Evolutionary conservation across 192 early-diverging fungal genomes (phyloP).

Genomic region (Umbelopsis isabellina): DNA sequence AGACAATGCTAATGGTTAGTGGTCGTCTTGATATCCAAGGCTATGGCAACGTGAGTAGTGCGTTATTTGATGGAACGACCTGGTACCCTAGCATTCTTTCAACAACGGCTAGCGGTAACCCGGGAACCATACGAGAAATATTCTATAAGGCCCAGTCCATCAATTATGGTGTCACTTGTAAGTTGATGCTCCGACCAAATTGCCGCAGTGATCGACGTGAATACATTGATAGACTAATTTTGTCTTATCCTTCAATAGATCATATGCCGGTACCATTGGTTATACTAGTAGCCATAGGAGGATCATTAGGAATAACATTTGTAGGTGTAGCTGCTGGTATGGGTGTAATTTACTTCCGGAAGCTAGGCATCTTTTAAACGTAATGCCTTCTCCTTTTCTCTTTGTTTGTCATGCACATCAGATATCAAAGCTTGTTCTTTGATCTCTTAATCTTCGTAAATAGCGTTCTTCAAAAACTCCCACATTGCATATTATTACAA

Average conservation of each 20-base stretch:
- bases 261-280: slow-evolving; percentile 60
- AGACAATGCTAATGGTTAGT: slow-evolving; percentile 45
- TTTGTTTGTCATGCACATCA: no score
- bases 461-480: no score
- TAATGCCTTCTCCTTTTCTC: no score
- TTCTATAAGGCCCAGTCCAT: slow-evolving; percentile 26
- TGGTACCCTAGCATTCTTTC: slow-evolving; percentile 50
- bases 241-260: slow-evolving; percentile 15
- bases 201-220: background rate
- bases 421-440: no score
- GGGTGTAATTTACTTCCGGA: slow-evolving; percentile 3
- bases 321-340: slow-evolving; percentile 64
- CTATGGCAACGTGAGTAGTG: slow-evolving; percentile 46
- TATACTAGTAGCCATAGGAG: slow-evolving; percentile 69
- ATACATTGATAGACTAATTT: background rate
- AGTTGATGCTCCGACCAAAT: background rate
- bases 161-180: slow-evolving; percentile 21
- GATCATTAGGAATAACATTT: slow-evolving; percentile 67
- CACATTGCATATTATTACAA: no score
- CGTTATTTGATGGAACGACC: slow-evolving; percentile 50
- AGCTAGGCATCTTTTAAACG: slow-evolving; percentile 3
- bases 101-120: slow-evolving; percentile 30
- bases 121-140: slow-evolving; percentile 28
- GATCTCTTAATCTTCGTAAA: no score
- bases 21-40: slow-evolving; percentile 45